Conservation (phyloP, 352 stramenopile species). For the Lagenidium giganteum region DNA sequence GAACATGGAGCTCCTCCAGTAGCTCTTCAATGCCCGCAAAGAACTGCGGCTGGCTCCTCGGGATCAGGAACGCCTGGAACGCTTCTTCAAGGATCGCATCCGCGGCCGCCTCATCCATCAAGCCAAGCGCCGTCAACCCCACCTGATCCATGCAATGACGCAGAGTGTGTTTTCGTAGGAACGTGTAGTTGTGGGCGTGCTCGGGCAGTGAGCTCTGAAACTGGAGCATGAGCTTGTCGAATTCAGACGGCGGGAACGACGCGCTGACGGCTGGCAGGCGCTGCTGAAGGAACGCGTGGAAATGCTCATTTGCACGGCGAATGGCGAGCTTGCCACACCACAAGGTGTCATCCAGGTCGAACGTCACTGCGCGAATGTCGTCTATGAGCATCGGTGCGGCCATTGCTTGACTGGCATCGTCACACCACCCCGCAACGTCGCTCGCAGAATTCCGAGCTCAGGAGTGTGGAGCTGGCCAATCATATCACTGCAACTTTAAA, state of each 20-base stretch:
- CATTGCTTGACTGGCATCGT: no score
- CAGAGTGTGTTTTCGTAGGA: conserved; percentile 54
- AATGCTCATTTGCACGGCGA: conserved; percentile 29
- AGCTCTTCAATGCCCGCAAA: conserved; percentile 53
- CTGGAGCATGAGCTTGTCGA: conserved; percentile 29
- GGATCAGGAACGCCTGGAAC: conserved; percentile 51
- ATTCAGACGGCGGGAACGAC: conserved; percentile 35
- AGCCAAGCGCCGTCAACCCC: conserved; percentile 16
- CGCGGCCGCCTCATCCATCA: conserved; percentile 13
- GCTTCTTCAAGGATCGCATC: conserved; percentile 41
- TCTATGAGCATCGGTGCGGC: no score
- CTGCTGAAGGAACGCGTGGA: conserved; percentile 40
- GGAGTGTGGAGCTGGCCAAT: no score
- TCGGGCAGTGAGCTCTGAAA: conserved; percentile 39
- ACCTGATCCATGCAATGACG: conserved; percentile 29
- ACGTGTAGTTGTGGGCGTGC: conserved; percentile 63
- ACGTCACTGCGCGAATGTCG: no score
- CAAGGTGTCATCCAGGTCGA: conserved; percentile 78
- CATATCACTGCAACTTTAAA: no score
- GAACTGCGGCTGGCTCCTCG: conserved; percentile 51
- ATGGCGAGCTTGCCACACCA: conserved; percentile 60
- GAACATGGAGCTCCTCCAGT: conserved; percentile 25
- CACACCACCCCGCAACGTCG: no score
- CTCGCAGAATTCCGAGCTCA: no score
- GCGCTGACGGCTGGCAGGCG: conserved; percentile 25